Conservation (phyloP, 148 eudicot genomes). For the Oxyria digyna region DNA sequence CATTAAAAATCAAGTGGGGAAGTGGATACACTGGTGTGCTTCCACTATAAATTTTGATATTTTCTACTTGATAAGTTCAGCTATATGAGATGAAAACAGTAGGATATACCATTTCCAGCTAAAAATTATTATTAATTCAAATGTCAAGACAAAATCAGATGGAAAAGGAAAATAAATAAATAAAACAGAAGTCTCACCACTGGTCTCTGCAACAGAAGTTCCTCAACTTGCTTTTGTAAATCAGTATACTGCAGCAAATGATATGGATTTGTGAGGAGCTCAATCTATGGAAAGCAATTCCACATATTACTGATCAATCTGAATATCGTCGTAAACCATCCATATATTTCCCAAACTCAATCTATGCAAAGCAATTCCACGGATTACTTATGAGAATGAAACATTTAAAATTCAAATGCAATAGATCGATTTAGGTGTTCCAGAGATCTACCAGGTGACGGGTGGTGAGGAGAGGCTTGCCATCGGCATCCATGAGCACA, state of each 20-base stretch:
- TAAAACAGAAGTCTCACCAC: conserved; percentile 23
- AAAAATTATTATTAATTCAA: background rate
- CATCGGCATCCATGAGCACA: too few relatives aligned
- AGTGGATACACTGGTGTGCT: conserved; percentile 73
- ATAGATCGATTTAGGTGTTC: too few relatives aligned
- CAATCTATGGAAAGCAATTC: too few relatives aligned
- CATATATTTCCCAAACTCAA: too few relatives aligned
- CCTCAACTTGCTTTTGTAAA: conserved; percentile 29
- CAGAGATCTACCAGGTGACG: too few relatives aligned
- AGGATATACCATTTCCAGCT: background rate
- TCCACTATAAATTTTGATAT: conserved; percentile 39
- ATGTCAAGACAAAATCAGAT: background rate
- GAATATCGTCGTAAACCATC: too few relatives aligned
- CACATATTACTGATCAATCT: too few relatives aligned
- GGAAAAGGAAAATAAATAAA: background rate
- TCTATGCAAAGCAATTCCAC: too few relatives aligned
- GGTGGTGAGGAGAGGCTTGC: too few relatives aligned
- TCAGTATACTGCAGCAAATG: conserved; percentile 28
- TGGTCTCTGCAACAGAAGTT: conserved; percentile 21
- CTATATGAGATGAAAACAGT: background rate
- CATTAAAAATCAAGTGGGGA: conserved; percentile 76
- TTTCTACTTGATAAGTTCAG: background rate
- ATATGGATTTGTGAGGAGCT: conserved; percentile 10
- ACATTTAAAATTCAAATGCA: too few relatives aligned
- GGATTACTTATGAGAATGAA: too few relatives aligned